A percentile compares a stretch with the other conserved stretches of the same genome.
phyloP scores from a whole-genome alignment of 1,284 basidiomycete genomes.

The Volvariella surrecta region DNA sequence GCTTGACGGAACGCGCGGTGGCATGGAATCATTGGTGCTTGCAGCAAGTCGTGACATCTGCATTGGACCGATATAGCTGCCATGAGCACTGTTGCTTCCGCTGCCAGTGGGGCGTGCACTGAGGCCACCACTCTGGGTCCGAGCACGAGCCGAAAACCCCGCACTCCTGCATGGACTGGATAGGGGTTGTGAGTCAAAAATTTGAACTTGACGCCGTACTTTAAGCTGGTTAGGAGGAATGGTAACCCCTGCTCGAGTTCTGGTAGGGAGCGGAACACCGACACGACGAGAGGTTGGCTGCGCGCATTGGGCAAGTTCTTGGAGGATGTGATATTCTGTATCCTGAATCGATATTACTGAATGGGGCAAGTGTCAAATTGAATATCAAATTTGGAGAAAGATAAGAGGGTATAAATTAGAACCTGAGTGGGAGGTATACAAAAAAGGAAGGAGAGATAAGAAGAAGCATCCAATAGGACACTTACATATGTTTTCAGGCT shows the following conservation, averaged over 20 bases:
- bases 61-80: constrained; percentile 32
- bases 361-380: constrained; percentile 20
- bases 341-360: constrained; percentile 73
- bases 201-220: constrained; percentile 60
- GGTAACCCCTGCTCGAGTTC: constrained; percentile 45
- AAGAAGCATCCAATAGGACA: constrained; percentile 16
- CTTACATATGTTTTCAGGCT: constrained; percentile 88
- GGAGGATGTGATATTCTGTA: constrained; percentile 60
- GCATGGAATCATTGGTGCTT: constrained; percentile 19
- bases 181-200: constrained; percentile 70
- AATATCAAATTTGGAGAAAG: constrained; percentile 11
- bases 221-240: constrained; percentile 43
- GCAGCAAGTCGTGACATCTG: constrained; percentile 26
- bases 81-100: constrained; percentile 27
- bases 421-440: constrained; percentile 7
- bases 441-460: constrained; percentile 9
- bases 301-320: constrained; percentile 56
- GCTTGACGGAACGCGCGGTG: constrained; percentile 5
- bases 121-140: constrained; percentile 25
- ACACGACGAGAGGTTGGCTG: constrained; percentile 63
- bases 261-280: constrained; percentile 52
- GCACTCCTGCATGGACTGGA: constrained; percentile 46
- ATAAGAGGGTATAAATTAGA: constrained; percentile 17
- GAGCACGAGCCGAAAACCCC: constrained; percentile 21
- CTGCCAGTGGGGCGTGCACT: constrained; percentile 19